Percentiles rank a stretch among this genome's conserved stretches.
phyloP scores from a whole-genome alignment of 176 grass and related monocot species.

The Cenchrus americanus region DNA sequence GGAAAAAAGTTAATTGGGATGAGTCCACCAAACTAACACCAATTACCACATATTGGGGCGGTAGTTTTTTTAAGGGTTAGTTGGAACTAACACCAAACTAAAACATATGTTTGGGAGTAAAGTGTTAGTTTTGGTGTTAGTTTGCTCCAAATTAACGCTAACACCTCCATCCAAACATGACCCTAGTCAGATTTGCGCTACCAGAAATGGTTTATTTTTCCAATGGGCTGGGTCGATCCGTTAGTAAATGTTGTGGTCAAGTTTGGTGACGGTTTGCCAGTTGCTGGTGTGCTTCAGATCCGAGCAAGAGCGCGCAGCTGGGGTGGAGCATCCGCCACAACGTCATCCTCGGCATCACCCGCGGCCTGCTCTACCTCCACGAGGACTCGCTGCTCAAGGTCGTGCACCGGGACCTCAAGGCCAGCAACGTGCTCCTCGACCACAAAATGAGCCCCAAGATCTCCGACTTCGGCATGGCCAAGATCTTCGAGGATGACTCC shows the following conservation, averaged over 20 bases:
- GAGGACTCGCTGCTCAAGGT: slow-evolving; percentile 84
- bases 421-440: slow-evolving; percentile 86
- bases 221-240: too few relatives aligned
- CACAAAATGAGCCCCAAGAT: slow-evolving; percentile 88
- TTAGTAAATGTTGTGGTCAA: background rate
- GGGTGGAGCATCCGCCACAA: slow-evolving; percentile 67
- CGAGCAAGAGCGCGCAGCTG: slow-evolving; percentile 55
- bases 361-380: slow-evolving; percentile 79
- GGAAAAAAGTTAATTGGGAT: too few relatives aligned
- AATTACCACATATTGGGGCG: too few relatives aligned
- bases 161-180: too few relatives aligned
- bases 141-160: too few relatives aligned
- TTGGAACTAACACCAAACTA: too few relatives aligned
- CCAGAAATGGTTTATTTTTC: background rate
- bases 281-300: slow-evolving; percentile 30
- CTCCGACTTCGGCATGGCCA: slow-evolving; percentile 94
- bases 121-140: too few relatives aligned
- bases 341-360: slow-evolving; percentile 72
- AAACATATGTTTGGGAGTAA: too few relatives aligned
- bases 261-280: background rate
- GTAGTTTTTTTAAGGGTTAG: too few relatives aligned
- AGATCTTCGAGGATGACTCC: slow-evolving; percentile 73
- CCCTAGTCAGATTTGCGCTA: background rate
- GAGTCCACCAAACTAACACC: too few relatives aligned
- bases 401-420: slow-evolving; percentile 84